Base-by-base conservation (phyloP, 1,139 yeast genomes). In the Kodamaea ohmeri region DNA sequence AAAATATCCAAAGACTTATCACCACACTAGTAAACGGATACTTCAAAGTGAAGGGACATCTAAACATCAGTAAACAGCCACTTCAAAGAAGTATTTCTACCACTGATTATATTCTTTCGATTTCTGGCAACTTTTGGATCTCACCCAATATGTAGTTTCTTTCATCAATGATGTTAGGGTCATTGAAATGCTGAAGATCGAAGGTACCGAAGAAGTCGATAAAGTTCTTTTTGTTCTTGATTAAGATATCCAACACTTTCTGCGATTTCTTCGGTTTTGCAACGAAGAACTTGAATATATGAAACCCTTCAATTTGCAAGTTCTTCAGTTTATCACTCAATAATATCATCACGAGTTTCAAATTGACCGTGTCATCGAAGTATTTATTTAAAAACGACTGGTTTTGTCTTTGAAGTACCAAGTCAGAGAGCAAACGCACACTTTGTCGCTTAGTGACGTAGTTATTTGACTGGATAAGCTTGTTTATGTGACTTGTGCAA, bases 391-490 rank as follows among this genome's bases (percentile, higher is more conserved):
- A 81, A 49, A 87, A 77, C 36, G 63, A 67, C 53, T 80, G 86
- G 61, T 89, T 87, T 28, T 81, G 73, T 46, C 90, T 74, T 42
- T 80, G 79, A 42, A 87, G 70, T n/a, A 92, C 82, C 48, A 92
- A 68, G 42, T 82, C 85, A 16, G 85, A 78, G 47, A 90, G 69
- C 28, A 92, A 66, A 51, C 90, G 83, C 19, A 89, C 80, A 34
- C 95, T 82, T 61, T 92, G 98, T 45, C 98, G 76, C 56, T 89
- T 88, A 4, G 95, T 88, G 26, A 92, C 97, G 58, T 92, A 92
- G 58, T 86, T 89, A 16, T 78, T 77, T 36, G 88, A 83, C 35
- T 79, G 76, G 49, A 92, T 81, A 44, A 90, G 64, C 43, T 70
- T 70, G 57, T 86, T 88, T 49, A 88, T 82, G 46, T 68, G 66